These are phyloP conservation scores for Metschnikowia cerradonensis DNA, from an alignment of 805 yeast genomes.

Conservation along the genomic window DNA sequence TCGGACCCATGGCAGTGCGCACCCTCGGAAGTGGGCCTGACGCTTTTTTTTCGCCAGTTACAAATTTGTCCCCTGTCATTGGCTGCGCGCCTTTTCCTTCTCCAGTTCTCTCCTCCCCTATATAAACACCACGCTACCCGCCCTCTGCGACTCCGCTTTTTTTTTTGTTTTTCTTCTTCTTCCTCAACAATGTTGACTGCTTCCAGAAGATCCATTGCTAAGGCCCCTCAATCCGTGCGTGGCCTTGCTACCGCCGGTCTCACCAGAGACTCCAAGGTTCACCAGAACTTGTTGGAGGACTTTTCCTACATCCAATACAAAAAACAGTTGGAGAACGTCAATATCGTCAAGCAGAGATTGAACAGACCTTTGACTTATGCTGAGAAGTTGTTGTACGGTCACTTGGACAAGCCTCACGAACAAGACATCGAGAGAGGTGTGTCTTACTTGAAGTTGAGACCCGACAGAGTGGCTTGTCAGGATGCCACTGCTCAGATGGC, in stretches of 20 bases:
- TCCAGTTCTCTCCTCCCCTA: slow-evolving; percentile 13
- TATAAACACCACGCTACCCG: slow-evolving; percentile 10
- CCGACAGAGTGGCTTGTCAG: slow-evolving; percentile 98
- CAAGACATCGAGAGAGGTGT: slow-evolving; percentile 83
- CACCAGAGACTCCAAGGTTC: slow-evolving; percentile 22
- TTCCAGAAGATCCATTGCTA: slow-evolving; percentile 31
- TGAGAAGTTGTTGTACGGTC: slow-evolving; percentile 92
- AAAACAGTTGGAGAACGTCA: slow-evolving; percentile 81
- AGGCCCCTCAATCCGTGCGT: slow-evolving; percentile 20
- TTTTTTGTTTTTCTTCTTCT: slow-evolving; percentile 3
- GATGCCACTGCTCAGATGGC: slow-evolving; percentile 99
- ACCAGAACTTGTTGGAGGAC: slow-evolving; percentile 75
- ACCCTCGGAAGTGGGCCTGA: slow-evolving; percentile 14
- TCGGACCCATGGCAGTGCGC: neutral
- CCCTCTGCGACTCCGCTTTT: slow-evolving; percentile 3
- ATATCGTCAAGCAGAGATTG: slow-evolving; percentile 76
- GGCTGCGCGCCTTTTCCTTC: slow-evolving; percentile 17
- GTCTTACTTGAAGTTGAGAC: slow-evolving; percentile 88
- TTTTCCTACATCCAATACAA: slow-evolving; percentile 89
- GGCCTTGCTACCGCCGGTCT: slow-evolving; percentile 22
- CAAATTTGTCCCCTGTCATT: slow-evolving; percentile 22
- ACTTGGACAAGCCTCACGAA: slow-evolving; percentile 87
- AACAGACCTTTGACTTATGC: slow-evolving; percentile 91
- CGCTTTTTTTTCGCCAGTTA: slow-evolving; percentile 9
- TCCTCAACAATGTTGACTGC: slow-evolving; percentile 38